Evolutionary conservation across 768 basidiomycete genomes (phyloP).

Genomic region (Trametes maxima): DNA sequence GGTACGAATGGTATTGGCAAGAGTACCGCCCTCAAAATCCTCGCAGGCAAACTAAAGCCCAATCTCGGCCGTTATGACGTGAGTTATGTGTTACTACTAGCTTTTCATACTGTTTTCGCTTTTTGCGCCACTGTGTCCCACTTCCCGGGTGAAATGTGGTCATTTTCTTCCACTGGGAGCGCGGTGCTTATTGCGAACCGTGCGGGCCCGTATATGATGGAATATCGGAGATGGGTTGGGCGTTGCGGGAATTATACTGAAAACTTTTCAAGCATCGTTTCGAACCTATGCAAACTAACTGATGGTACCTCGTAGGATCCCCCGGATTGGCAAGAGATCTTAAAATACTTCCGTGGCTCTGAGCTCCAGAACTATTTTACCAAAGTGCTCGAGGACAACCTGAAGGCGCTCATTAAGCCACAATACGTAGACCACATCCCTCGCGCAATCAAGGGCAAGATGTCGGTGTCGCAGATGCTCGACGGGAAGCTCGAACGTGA

Average conservation of each 20-base stretch:
- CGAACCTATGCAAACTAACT: too few species aligned
- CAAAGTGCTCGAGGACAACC: conserved; percentile 96
- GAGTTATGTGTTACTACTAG: conserved; percentile 32
- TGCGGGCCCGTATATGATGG: too few species aligned
- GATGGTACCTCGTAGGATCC: conserved; percentile 63
- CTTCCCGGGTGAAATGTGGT: too few species aligned
- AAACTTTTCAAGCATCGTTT: too few species aligned
- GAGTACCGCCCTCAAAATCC: conserved; percentile 94
- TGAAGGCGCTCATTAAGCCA: conserved; percentile 98
- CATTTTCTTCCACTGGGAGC: too few species aligned
- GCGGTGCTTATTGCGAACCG: too few species aligned
- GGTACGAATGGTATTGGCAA: conserved; percentile 99
- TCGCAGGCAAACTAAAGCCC: conserved; percentile 96
- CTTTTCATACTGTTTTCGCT: too few species aligned
- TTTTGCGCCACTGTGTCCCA: too few species aligned
- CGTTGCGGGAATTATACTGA: too few species aligned
- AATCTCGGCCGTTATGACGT: conserved; percentile 97
- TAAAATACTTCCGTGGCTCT: conserved; percentile 98
- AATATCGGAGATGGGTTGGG: too few species aligned
- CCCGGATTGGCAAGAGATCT: conserved; percentile 98
- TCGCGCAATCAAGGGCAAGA: conserved; percentile 86
- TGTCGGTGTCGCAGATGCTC: conserved; percentile 90
- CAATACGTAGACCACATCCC: conserved; percentile 99
- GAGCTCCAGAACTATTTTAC: conserved; percentile 99
- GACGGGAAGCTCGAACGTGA: conserved; percentile 86